Conservation (phyloP, 2,329 filamentous ascomycete species). For the Tolypocladium inflatum region DNA sequence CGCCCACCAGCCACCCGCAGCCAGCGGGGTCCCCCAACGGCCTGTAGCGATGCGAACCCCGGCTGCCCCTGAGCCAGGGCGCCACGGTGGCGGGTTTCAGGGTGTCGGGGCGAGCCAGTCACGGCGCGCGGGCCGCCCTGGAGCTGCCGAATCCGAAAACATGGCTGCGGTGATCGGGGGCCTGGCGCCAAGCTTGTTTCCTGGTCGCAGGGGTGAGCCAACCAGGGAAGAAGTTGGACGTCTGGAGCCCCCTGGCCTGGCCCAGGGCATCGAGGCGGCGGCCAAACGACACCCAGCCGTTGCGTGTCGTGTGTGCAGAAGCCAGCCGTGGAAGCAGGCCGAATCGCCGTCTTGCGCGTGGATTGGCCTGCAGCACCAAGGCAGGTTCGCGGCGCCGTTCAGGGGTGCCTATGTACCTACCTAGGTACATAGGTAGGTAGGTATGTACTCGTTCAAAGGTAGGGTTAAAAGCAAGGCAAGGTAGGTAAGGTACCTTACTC, state of each 20-base stretch:
- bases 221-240: neutral
- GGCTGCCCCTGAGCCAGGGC: neutral
- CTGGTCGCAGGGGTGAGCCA: neutral
- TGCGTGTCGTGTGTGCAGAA: neutral
- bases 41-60: neutral
- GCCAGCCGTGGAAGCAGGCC: neutral
- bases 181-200: neutral
- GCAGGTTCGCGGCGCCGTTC: no score
- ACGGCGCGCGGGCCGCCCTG: neutral
- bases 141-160: neutral
- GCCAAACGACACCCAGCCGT: neutral
- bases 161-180: neutral
- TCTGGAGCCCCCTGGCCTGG: neutral
- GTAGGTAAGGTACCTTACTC: no score
- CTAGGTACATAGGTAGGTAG: no score
- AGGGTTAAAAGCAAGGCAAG: no score
- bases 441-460: no score
- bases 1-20: neutral
- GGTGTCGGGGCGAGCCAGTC: neutral
- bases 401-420: no score
- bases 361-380: neutral
- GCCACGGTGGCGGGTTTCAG: constrained; percentile 1
- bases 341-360: neutral
- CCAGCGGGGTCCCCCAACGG: neutral
- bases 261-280: neutral